Percentiles rank a stretch among this genome's conserved stretches.
Evolutionary conservation across 2,329 filamentous ascomycete genomes (phyloP).

Genomic region (Xylariales sp.): DNA sequence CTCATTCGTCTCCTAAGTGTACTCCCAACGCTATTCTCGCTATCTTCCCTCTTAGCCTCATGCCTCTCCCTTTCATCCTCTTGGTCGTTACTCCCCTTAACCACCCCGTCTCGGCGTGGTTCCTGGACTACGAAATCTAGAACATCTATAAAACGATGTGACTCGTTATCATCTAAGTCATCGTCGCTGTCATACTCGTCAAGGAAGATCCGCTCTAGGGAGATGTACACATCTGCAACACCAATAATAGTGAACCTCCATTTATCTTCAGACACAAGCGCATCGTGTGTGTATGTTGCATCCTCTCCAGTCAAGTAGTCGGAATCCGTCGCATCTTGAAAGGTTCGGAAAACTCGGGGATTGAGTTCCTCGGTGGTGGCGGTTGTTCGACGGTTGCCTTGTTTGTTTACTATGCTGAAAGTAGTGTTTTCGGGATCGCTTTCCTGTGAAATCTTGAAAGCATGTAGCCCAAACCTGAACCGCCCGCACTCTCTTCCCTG

Average conservation of each 20-base stretch:
- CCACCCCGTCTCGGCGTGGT: not conserved
- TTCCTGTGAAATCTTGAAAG: not conserved
- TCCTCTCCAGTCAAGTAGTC: not conserved
- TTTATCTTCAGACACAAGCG: slow-evolving; percentile 7
- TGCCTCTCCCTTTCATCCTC: not conserved
- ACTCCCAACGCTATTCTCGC: not conserved
- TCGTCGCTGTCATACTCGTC: slow-evolving; percentile 16
- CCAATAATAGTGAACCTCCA: slow-evolving; percentile 19
- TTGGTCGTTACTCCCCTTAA: not conserved
- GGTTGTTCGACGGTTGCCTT: not conserved
- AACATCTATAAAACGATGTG: slow-evolving; percentile 21
- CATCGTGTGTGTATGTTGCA: not conserved
- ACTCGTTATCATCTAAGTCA: not conserved
- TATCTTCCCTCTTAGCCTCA: no score
- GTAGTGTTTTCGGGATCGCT: not conserved
- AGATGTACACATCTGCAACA: slow-evolving; percentile 12
- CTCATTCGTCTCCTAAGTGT: not conserved
- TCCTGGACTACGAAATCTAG: slow-evolving; percentile 9
- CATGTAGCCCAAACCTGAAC: not conserved
- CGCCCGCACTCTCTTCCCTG: not conserved
- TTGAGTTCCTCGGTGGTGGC: not conserved
- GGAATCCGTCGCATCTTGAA: not conserved
- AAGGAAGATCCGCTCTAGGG: slow-evolving; percentile 18
- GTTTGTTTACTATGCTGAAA: not conserved
- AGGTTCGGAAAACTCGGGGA: not conserved